Evolutionary conservation across 306 rosid genomes (phyloP).

Genomic region (Ammopiptanthus mongolicus): DNA sequence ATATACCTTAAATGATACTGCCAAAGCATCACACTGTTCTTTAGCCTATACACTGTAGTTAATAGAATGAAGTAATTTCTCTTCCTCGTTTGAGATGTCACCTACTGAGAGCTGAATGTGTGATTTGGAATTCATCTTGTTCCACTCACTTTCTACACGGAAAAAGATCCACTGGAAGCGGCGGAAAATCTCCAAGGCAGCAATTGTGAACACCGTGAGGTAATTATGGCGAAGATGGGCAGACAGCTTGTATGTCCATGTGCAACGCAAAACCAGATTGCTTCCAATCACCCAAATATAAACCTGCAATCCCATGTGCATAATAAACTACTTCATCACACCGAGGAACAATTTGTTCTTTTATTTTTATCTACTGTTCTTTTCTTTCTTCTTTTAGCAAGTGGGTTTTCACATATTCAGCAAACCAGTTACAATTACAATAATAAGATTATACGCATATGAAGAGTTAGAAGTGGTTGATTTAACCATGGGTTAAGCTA

Average conservation of each 20-base stretch:
- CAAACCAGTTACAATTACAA: not conserved
- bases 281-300: conserved; percentile 90
- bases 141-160: conserved; percentile 93
- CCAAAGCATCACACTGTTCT: conserved; percentile 21
- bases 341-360: not conserved
- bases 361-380: not conserved
- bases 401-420: not conserved
- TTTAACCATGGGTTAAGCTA: not conserved
- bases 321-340: conserved; percentile 12
- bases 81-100: conserved; percentile 64
- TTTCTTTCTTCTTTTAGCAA: not conserved
- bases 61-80: conserved; percentile 53
- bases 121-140: conserved; percentile 69
- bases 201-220: conserved; percentile 73
- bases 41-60: conserved; percentile 56
- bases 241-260: conserved; percentile 99
- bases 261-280: conserved; percentile 87
- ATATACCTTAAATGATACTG: conserved; percentile 10
- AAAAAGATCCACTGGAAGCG: conserved; percentile 98
- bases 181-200: conserved; percentile 87
- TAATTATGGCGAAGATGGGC: conserved; percentile 98
- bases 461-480: not conserved
- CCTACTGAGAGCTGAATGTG: conserved; percentile 51
- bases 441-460: not conserved
- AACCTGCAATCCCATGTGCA: conserved; percentile 54